These are phyloP conservation scores for Hibiscus trionum DNA, from an alignment of 345 rosid species.

Conservation along the genomic window DNA sequence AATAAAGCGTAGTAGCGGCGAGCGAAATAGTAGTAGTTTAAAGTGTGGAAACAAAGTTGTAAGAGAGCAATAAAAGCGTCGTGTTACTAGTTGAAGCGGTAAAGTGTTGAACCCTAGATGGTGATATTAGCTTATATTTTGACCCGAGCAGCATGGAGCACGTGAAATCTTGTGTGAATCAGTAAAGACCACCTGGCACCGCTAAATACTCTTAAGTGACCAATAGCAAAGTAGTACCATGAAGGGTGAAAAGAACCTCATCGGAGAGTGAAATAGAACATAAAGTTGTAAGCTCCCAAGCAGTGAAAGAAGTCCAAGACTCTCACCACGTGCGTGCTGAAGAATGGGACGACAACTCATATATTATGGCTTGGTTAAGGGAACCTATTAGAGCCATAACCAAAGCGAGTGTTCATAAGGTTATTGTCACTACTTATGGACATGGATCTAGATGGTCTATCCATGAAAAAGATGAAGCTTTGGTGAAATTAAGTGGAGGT, in stretches of 20 bases:
- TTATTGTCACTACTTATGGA: too few species aligned
- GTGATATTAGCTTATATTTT: not conserved
- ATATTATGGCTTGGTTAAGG: too few species aligned
- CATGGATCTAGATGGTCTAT: too few species aligned
- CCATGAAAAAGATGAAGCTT: too few species aligned
- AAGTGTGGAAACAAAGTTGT: too few species aligned
- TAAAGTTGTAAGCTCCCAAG: not conserved
- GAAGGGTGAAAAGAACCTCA: too few species aligned
- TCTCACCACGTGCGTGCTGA: not conserved
- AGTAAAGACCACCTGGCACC: not conserved
- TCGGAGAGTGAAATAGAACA: too few species aligned
- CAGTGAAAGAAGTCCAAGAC: too few species aligned
- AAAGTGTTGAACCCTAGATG: not conserved
- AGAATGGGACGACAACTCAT: not conserved
- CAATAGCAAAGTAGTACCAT: not conserved
- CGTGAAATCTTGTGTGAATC: not conserved
- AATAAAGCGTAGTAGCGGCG: not conserved
- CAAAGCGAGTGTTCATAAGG: too few species aligned
- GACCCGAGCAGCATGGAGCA: not conserved
- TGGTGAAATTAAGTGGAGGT: too few species aligned
- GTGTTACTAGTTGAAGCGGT: not conserved
- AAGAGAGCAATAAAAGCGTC: not conserved
- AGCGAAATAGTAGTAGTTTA: not conserved
- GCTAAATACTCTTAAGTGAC: not conserved
- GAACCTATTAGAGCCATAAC: too few species aligned